Conservation (phyloP, 495 filamentous ascomycete species). For the Hyaloscypha variabilis region DNA sequence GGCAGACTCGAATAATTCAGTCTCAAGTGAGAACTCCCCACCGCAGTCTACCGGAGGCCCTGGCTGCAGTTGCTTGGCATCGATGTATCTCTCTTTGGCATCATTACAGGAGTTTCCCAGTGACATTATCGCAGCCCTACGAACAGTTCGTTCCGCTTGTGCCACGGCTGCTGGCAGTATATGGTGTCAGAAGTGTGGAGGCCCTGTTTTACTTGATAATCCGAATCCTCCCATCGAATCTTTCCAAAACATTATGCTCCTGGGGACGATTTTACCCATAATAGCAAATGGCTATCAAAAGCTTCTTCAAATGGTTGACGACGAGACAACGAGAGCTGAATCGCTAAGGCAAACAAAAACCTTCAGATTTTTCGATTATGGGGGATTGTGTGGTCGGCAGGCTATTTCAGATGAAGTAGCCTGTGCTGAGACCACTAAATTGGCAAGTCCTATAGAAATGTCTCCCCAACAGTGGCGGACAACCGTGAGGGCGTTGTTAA, state of each 20-base stretch:
- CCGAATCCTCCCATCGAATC: constrained; percentile 37
- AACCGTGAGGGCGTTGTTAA: constrained; percentile 51
- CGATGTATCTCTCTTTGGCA: constrained; percentile 47
- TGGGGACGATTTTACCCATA: constrained; percentile 64
- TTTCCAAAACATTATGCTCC: constrained; percentile 68
- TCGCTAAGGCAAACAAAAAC: constrained; percentile 39
- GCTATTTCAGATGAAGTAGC: constrained; percentile 3
- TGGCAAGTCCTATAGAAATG: constrained; percentile 34
- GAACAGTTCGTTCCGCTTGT: constrained; percentile 58
- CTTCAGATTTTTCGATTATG: constrained; percentile 47
- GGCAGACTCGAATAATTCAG: constrained; percentile 31
- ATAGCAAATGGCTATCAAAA: constrained; percentile 59
- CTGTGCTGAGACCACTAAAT: constrained; percentile 23
- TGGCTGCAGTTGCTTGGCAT: constrained; percentile 26
- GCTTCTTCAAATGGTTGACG: constrained; percentile 49
- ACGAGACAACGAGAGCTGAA: constrained; percentile 40
- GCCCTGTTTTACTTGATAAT: constrained; percentile 35
- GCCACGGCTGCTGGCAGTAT: constrained; percentile 58
- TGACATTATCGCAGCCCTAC: constrained; percentile 47
- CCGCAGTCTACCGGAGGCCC: not conserved
- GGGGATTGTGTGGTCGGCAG: constrained; percentile 39
- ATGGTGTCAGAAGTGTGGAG: constrained; percentile 59
- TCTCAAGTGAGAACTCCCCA: constrained; percentile 28
- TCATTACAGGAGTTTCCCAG: constrained; percentile 47
- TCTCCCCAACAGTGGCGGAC: constrained; percentile 52